Evolutionary conservation across 106 monocot species (phyloP).

Genomic region (Acorus calamus): DNA sequence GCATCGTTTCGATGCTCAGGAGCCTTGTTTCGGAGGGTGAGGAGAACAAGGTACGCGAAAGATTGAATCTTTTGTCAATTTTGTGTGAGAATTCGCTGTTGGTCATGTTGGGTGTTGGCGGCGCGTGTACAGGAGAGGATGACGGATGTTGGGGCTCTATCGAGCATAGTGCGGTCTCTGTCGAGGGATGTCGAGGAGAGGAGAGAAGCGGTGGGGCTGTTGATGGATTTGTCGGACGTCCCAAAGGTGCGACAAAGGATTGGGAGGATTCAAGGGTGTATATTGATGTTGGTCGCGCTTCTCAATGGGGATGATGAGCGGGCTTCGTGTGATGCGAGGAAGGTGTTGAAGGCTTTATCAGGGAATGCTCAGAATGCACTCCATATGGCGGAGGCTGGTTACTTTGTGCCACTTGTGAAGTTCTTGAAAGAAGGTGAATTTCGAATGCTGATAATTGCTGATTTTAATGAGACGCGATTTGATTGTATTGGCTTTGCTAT

Average conservation of each 20-base stretch:
- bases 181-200: constrained; percentile 51
- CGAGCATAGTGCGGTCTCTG: constrained; percentile 48
- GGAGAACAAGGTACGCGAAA: constrained; percentile 46
- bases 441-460: too few relatives aligned
- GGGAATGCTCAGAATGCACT: constrained; percentile 77
- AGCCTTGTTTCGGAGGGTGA: constrained; percentile 21
- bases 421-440: constrained; percentile 60
- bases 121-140: constrained; percentile 45
- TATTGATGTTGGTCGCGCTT: constrained; percentile 63
- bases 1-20: constrained; percentile 38
- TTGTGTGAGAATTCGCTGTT: background rate
- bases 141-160: constrained; percentile 44
- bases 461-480: too few relatives aligned
- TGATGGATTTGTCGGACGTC: constrained; percentile 31
- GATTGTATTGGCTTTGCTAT: too few relatives aligned
- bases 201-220: constrained; percentile 62
- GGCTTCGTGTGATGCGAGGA: constrained; percentile 45
- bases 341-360: constrained; percentile 45
- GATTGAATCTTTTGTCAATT: background rate
- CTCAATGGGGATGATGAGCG: constrained; percentile 36
- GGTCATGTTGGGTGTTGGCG: constrained; percentile 1
- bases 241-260: constrained; percentile 53
- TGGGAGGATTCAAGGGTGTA: constrained; percentile 71
- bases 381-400: constrained; percentile 87
- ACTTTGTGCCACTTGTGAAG: constrained; percentile 48